A percentile compares a stretch with the other conserved stretches of the same genome.
Conservation (phyloP, 2,329 filamentous ascomycete species). For the Phialemonium atrogriseum region DNA sequence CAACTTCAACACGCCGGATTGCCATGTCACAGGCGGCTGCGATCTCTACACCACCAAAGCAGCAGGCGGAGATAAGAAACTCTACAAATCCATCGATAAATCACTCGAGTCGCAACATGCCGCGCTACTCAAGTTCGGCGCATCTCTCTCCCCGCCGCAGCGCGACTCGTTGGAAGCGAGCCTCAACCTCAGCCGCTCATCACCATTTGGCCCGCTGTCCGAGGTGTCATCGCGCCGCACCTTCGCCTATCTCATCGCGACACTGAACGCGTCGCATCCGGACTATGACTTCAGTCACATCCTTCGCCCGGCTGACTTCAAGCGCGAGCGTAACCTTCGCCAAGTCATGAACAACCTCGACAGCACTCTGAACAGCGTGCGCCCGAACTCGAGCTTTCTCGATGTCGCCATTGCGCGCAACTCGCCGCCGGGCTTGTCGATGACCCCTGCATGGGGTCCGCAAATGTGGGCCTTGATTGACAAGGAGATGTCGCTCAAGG, state of each 20-base stretch:
- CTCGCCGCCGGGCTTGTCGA: conserved; percentile 31
- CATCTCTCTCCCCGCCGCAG: conserved; percentile 78
- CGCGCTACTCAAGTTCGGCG: conserved; percentile 75
- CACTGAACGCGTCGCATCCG: conserved; percentile 87
- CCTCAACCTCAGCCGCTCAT: conserved; percentile 74
- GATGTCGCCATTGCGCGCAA: conserved; percentile 32
- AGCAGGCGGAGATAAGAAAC: conserved; percentile 88
- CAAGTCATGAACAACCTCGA: conserved; percentile 82
- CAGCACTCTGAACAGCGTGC: conserved; percentile 77
- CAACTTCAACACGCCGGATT: conserved; percentile 92
- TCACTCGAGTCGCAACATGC: conserved; percentile 88
- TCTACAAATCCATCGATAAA: conserved; percentile 92
- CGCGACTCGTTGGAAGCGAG: conserved; percentile 58
- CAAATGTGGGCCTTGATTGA: conserved; percentile 89
- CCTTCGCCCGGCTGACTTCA: conserved; percentile 82
- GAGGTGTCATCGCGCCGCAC: conserved; percentile 83
- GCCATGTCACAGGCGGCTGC: conserved; percentile 85
- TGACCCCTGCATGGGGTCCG: conserved; percentile 68
- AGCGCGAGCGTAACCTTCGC: conserved; percentile 70
- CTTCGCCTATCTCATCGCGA: conserved; percentile 94
- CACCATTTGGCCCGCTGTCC: conserved; percentile 84
- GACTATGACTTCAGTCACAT: conserved; percentile 97
- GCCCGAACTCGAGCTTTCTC: conserved; percentile 46
- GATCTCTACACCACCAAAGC: conserved; percentile 98
- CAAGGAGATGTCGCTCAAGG: conserved; percentile 85